Evolutionary conservation across 1,139 yeast species (phyloP).

Genomic region (Hansenula sp.): DNA sequence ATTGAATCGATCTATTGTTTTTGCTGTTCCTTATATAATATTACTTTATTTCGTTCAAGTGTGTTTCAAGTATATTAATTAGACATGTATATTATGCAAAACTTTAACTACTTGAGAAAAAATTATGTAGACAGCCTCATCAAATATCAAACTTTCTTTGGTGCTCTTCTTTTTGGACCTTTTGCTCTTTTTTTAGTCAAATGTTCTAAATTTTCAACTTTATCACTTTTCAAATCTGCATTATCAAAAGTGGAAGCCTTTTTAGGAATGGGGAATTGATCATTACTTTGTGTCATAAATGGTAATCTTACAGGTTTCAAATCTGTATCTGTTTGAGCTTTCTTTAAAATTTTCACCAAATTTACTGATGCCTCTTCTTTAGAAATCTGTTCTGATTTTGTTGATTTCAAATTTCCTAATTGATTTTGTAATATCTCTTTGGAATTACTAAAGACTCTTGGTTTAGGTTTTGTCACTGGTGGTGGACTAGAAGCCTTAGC

Average conservation of each 20-base stretch:
- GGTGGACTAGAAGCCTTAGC: slow-evolving; percentile 11
- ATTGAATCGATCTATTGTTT: not conserved
- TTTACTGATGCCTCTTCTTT: slow-evolving; percentile 4
- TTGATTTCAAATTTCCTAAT: slow-evolving; percentile 7
- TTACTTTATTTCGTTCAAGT: not conserved
- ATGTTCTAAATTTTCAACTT: slow-evolving; percentile 40
- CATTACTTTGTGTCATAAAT: not conserved
- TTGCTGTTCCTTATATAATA: not conserved
- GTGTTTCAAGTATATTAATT: not conserved
- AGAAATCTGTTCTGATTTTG: slow-evolving; percentile 6
- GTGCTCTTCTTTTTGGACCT: slow-evolving; percentile 75
- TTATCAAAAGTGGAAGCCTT: slow-evolving; percentile 28
- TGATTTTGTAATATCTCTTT: slow-evolving; percentile 8
- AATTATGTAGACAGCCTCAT: too few species aligned
- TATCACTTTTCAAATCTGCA: slow-evolving; percentile 11
- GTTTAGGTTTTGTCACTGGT: slow-evolving; percentile 1
- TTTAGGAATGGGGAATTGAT: slow-evolving; percentile 7
- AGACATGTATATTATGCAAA: too few species aligned
- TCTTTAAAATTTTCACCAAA: slow-evolving; percentile 11
- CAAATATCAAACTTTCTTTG: slow-evolving; percentile 38
- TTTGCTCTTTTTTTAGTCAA: slow-evolving; percentile 58
- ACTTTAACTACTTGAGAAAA: too few species aligned
- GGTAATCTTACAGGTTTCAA: slow-evolving; percentile 9
- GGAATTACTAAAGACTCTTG: slow-evolving; percentile 9
- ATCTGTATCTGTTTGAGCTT: slow-evolving; percentile 20